Conservation (phyloP, 257 asterid species). For the Nicotiana noctiflora region DNA sequence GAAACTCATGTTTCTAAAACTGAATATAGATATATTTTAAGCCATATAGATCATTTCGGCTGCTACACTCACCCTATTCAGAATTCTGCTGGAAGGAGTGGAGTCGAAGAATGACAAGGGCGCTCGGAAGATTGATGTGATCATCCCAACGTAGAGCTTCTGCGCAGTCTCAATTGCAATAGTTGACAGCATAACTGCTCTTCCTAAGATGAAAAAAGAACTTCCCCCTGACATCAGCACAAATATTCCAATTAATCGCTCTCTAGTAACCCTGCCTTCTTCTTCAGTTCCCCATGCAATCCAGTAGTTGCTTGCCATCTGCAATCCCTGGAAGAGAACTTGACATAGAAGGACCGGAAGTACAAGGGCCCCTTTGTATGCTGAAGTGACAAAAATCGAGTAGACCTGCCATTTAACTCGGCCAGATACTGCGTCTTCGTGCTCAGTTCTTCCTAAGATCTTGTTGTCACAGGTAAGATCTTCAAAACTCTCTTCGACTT, state of each 20-base stretch:
- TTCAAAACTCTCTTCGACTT: constrained; percentile 31
- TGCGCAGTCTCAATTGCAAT: constrained; percentile 73
- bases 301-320: constrained; percentile 86
- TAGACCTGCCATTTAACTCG: constrained; percentile 75
- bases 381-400: constrained; percentile 58
- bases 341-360: constrained; percentile 65
- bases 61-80: constrained; percentile 50
- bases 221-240: constrained; percentile 72
- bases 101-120: constrained; percentile 75
- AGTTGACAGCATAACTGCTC: constrained; percentile 68
- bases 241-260: constrained; percentile 45
- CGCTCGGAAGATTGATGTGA: constrained; percentile 54
- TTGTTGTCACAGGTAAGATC: constrained; percentile 31
- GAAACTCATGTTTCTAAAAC: not conserved
- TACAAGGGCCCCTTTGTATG: constrained; percentile 74
- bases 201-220: constrained; percentile 61
- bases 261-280: constrained; percentile 33
- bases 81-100: constrained; percentile 81
- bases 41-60: not conserved
- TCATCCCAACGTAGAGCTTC: constrained; percentile 54
- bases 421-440: constrained; percentile 57
- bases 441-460: constrained; percentile 20
- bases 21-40: not conserved
- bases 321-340: constrained; percentile 63
- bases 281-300: constrained; percentile 76